Base-by-base conservation (phyloP, 2,329 filamentous ascomycete genomes). In the Penicillium italicum region DNA sequence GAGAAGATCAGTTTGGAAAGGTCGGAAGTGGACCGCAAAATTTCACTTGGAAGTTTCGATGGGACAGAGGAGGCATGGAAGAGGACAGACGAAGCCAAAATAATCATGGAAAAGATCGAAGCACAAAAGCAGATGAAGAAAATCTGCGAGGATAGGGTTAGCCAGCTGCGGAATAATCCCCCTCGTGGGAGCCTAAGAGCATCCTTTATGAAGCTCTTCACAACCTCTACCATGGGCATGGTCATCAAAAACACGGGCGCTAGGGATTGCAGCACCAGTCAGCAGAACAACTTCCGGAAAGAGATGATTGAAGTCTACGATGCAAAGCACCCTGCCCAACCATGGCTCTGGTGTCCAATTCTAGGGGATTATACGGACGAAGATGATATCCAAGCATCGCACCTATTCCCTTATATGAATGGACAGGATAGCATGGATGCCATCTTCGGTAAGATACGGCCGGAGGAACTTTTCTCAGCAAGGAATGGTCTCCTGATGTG, bases 351-450 rank as follows among this genome's bases (percentile, higher is more conserved):
- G 52, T 51, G 47, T 14, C 52, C 51, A 1, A 30, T 58, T 7
- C 12, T 55, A 2, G 20, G 43, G 11, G 5, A 30, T 5, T 58
- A 46, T 26, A 2, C 26, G 3, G 42, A 40, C 8, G 6, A 30
- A 2, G 36, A 55, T 3, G 1, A n/a, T 2, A 14, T 48, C 10
- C 20, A 22, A n/a, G 52, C 47, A 47, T 52, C 60, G 3, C 56
- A 63, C 22, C 41, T 66, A 4, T 64, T 62, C 38, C 31, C 58
- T 2, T 55, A 49, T 33, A 60, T 51, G 37, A 53, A 65, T 30
- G 60, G 55, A 1, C 57, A 64, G 38, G 54, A 49, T 9, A 51
- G 45, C 0, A 64, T 64, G 59, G 58, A 63, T 42, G 50, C 60
- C 2, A 63, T 64, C 3, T 65, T 65, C 38, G 61, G 63, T 1